Conservation (phyloP, 441 rosid genomes). For the Euphorbia schlechtendalii region DNA sequence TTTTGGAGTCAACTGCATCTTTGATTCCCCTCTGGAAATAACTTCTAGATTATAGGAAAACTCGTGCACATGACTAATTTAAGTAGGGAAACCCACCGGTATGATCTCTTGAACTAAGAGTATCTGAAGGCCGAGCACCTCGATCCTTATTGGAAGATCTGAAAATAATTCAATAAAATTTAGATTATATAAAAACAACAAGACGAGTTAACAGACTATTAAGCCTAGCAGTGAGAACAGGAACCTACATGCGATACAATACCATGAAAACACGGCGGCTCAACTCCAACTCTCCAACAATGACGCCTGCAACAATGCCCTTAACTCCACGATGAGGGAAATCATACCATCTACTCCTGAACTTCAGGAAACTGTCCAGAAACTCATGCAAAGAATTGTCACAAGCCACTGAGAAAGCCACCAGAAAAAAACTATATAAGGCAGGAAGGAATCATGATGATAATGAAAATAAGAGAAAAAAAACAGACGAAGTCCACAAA, state of each 20-base stretch:
- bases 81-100: slow-evolving; percentile 40
- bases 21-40: background rate
- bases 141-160: slow-evolving; percentile 96
- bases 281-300: slow-evolving; percentile 78
- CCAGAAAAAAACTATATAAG: background rate
- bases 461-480: background rate
- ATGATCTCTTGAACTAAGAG: slow-evolving; percentile 71
- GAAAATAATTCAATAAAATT: slow-evolving; percentile 21
- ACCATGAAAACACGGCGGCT: slow-evolving; percentile 86
- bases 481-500: background rate
- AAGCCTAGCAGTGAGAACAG: background rate
- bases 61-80: background rate
- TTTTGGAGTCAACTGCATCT: background rate
- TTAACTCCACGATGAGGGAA: slow-evolving; percentile 83
- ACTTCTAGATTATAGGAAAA: background rate
- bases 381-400: slow-evolving; percentile 72
- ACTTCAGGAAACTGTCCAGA: slow-evolving; percentile 74
- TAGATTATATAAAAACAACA: background rate
- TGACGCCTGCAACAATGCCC: slow-evolving; percentile 77
- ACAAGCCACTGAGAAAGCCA: slow-evolving; percentile 52
- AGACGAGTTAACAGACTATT: background rate
- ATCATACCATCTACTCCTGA: slow-evolving; percentile 95
- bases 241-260: slow-evolving; percentile 82
- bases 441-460: background rate
- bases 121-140: slow-evolving; percentile 66